Base-by-base conservation (phyloP, 1,284 basidiomycete genomes). In the Sanghuangporus sanghuang region DNA sequence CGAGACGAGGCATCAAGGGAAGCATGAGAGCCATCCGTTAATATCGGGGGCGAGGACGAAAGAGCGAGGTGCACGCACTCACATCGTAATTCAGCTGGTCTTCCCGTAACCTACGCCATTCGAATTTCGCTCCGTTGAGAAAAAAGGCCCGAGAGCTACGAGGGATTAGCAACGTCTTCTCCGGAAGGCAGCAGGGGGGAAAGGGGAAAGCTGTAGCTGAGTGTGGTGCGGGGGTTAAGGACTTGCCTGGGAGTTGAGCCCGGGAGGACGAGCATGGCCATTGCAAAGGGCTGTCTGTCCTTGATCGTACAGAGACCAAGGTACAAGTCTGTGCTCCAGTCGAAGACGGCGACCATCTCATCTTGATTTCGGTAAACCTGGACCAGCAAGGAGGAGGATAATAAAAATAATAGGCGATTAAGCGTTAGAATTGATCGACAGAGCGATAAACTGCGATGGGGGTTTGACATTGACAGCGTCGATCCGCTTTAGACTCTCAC, bases 291-390 rank as follows among this genome's bases (percentile, higher is more conserved):
- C 59, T 80, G 78, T 61, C 81, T 80, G 62, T 76, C 73, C 23
- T 81, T 84, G 68, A 87, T 78, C 39, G 79, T 81, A 58, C 79
- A 82, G 58, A 79, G 76, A 18, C 88, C 88, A 56, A 88, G 78
- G 67, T 82, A 79, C 68, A 79, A 78, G 32, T 81, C 80, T 53
- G 77, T 64, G 21, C 70, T 80, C 86, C 88, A 90, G 67, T 88
- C 83, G 52, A 90, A 76, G 67, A 77, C 75, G 16, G 86, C 88
- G 68, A 86, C 84, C 59, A 79, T 75, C 44, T 75, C 77, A 66
- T 77, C 79, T 67, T 81, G 76, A 70, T 86, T 81, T 64, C 79
- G 72, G 64, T 68, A 71, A 39, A 76, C 68, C 76, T 76, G 67
- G 55, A 57, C 18, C 12, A 12, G 42, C 42, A 44, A 44, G 32